Evolutionary conservation across 208 protist genomes (phyloP), one percentile per base, ranked within the genome.

Genomic region (Trypanosoma scelopori): DNA sequence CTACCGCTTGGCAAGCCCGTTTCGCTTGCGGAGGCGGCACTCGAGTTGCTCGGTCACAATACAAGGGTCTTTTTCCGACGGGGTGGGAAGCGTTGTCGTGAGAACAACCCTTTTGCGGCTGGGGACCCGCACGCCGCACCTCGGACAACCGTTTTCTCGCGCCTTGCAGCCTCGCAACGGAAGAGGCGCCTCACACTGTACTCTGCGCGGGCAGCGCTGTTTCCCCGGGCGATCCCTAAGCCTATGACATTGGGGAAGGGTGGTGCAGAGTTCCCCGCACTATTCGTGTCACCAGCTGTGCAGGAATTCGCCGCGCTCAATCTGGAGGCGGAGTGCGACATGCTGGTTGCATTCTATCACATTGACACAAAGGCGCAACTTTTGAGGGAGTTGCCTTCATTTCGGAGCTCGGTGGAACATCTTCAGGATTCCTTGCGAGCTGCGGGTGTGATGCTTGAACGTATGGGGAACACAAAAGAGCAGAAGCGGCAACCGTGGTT

Each of bases 301-400:
- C 78, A 59, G 3, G 67, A 77, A 27, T 77, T 82, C 30, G 74
- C 85, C 2, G 55, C 35, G 30, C 71, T 89, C 3, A 90, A 88
- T 62, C 46, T 65, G 6, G 62, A 67, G 16, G 85, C 88, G 5
- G 88, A 94, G 77, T 65, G 73, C 12, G 25, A 39, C 7, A 87
- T 94, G 76, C 48, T 90, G 46, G 32, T 64, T 55, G 68, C 76
- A 3, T 76, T 74, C 59, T 90, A 79, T 77, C 53, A 55, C 3
- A 65, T 87, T 13, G 53, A 76, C 45, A 87, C 81, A 48, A 89
- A 86, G 59, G 76, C 73, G 4, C 71, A 82, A 42, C 62, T 94
- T 9, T 59, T 94, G 48, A 71, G 70, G 1, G 80, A 89, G 65
- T 53, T 75, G 60, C 82, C 84, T 15, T 55, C 66, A 9, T 57